phyloP scores from a whole-genome alignment of 2,329 filamentous ascomycete species.

The Alternaria sp. region DNA sequence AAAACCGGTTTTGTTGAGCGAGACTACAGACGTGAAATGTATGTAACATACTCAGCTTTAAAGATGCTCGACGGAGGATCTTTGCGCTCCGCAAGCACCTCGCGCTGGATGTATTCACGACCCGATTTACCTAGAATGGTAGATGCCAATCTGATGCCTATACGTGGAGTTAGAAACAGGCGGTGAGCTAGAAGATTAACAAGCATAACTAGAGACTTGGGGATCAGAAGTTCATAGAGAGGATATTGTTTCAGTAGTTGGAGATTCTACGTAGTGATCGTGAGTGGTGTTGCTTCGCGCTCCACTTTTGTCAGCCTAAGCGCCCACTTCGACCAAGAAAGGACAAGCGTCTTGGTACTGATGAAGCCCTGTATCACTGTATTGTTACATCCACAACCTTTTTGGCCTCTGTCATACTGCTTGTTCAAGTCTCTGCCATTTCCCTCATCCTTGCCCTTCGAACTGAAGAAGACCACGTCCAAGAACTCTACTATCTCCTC shows the following conservation, averaged over 20 bases:
- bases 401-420: too few species aligned
- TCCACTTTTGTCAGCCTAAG: not conserved
- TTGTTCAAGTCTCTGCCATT: too few species aligned
- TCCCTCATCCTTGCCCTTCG: too few species aligned
- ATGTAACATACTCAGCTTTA: slow-evolving; percentile 47
- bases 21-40: slow-evolving; percentile 2
- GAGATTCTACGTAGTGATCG: not conserved
- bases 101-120: slow-evolving; percentile 46
- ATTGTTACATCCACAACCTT: rapidly evolving
- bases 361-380: rapidly evolving
- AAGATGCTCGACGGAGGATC: slow-evolving; percentile 42
- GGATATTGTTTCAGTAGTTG: not conserved
- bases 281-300: slow-evolving; percentile 4
- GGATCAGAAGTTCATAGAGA: not conserved
- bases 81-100: slow-evolving; percentile 42
- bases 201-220: slow-evolving; percentile 25
- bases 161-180: slow-evolving; percentile 21
- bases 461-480: too few species aligned
- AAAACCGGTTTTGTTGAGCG: slow-evolving; percentile 15
- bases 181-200: slow-evolving; percentile 26
- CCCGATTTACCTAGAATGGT: slow-evolving; percentile 49
- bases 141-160: slow-evolving; percentile 46
- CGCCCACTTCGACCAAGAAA: not conserved
- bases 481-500: too few species aligned
- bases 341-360: too few species aligned